Conservation (phyloP, 495 filamentous ascomycete genomes). For the Letharia columbiana region DNA sequence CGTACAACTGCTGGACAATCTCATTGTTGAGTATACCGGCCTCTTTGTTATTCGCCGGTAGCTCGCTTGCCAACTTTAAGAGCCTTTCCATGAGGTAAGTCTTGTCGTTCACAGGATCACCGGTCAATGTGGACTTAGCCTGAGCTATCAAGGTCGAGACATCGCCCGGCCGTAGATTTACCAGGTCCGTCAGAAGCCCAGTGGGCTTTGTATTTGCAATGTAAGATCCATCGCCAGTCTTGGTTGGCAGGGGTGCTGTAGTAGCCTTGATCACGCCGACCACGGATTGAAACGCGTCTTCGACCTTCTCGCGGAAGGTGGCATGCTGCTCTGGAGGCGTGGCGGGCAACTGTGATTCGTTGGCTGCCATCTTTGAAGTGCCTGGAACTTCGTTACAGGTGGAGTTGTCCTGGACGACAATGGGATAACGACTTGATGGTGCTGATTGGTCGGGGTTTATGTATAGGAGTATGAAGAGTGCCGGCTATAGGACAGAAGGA, state of each 20-base stretch:
- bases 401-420: neutral
- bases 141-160: slow-evolving; percentile 41
- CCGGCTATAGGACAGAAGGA: neutral
- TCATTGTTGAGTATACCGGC: slow-evolving; percentile 47
- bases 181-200: slow-evolving; percentile 34
- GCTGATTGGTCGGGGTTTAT: neutral
- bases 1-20: slow-evolving; percentile 61
- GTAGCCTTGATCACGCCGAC: slow-evolving; percentile 49
- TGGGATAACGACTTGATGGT: neutral
- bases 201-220: slow-evolving; percentile 29
- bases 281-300: slow-evolving; percentile 40
- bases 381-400: neutral
- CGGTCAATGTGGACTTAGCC: slow-evolving; percentile 60
- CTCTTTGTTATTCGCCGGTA: slow-evolving; percentile 47
- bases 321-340: slow-evolving; percentile 15
- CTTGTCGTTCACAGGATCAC: slow-evolving; percentile 82
- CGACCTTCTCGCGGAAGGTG: slow-evolving; percentile 20
- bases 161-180: slow-evolving; percentile 35
- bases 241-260: slow-evolving; percentile 51
- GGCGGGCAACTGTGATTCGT: slow-evolving; percentile 7
- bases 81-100: slow-evolving; percentile 50
- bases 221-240: slow-evolving; percentile 55
- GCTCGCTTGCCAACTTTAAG: slow-evolving; percentile 40
- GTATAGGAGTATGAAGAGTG: neutral
- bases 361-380: neutral